Evolutionary conservation across 2,329 filamentous ascomycete genomes (phyloP), one percentile per base, ranked within the genome.

Genomic region (Fusarium mundagurra): DNA sequence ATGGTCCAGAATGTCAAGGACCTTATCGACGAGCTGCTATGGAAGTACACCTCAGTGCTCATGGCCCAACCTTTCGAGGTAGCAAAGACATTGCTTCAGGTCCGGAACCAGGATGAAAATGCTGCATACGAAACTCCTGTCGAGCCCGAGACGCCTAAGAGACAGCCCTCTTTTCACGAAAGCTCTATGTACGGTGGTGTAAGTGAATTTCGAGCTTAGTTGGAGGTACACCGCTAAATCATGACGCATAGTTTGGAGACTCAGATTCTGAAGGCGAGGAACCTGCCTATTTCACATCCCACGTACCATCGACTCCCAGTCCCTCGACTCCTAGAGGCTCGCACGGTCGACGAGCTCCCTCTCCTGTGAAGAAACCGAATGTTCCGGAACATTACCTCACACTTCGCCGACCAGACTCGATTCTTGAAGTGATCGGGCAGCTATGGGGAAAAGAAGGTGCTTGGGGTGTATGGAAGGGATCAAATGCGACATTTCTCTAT

Each of bases 21-120:
- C 72, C 85, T 97, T 69, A 80, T 98, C 54, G 95, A 98, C 81
- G 92, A 95, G 81, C 90, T 96, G 74, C 81, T 97, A 82, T 97
- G 95, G 92, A 96, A 96, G 81, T 99, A 99, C 84, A 93, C 92
- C 20, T 94, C 92, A 66, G 92, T 98, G 31, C 83, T 98, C 79
- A 92, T 98, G 81, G 93, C 94, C 61, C 96, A 99, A 84, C 96
- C 96, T 20, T 98, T 99, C 82, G 96, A 98, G 86, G 95, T 98
- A 66, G 95, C 96, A 80, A 98, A 98, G 88, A 96, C 92, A 20
- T 90, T 98, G 64, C 85, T 99, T 77, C 96, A 99, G 84, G 91
- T 95, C 59, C 90, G 88, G 74, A 84, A 83, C 71, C 89, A 91
- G 77, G 88, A 89, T 75, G 86, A 86, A 60, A 77, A 84, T 41